Base-by-base conservation (phyloP, 1,284 basidiomycete genomes). In the Anthracocystis setariae region DNA sequence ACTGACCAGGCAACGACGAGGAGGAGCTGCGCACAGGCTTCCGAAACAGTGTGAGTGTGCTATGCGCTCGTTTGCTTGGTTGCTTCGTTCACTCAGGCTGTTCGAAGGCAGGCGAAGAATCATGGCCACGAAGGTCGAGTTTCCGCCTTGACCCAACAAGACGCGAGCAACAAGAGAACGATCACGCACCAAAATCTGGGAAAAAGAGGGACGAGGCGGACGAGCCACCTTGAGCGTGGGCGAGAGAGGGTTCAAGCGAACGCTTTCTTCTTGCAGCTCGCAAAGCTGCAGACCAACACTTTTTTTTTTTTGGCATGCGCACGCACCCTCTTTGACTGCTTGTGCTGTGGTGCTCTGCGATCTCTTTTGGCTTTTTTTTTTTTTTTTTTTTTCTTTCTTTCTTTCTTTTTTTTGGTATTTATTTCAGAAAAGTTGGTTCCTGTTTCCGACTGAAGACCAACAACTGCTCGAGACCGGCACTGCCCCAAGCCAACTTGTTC, bases 231-330 rank as follows among this genome's bases (percentile, higher is more conserved):
- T 37, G 12, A 27, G 5, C 24, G n/a, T n/a, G n/a, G n/a, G n/a
- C n/a, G n/a, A 29, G 29, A 5, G 29, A 29, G 29, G 29, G 29
- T 29, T 29, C n/a, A 52, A 35, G 42, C 50, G 40, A 52, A 21
- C 39, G 27, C 40, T 52, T 52, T 44, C 47, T 49, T 49, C 47
- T 25, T 49, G 35, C 47, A 49, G 37, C 24, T 38, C 35, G 38
- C 35, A 37, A 37, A 13, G 35, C n/a, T 15, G n/a, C 35, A 37
- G 35, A 37, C 35, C 35, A 37, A 37, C 35, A 37, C 35, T 37
- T 37, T 37, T 33, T 33, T 8, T 8, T 15, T 33, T 37, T 37
- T 8, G 15, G 13, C 5, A 17, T n/a, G 35, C 35, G 13, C 35
- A 37, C 35, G 35, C 35, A n/a, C 35, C 13, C 12, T 33, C 15